Conservation (phyloP, 2,329 filamentous ascomycete genomes). For the Alternaria sp. region DNA sequence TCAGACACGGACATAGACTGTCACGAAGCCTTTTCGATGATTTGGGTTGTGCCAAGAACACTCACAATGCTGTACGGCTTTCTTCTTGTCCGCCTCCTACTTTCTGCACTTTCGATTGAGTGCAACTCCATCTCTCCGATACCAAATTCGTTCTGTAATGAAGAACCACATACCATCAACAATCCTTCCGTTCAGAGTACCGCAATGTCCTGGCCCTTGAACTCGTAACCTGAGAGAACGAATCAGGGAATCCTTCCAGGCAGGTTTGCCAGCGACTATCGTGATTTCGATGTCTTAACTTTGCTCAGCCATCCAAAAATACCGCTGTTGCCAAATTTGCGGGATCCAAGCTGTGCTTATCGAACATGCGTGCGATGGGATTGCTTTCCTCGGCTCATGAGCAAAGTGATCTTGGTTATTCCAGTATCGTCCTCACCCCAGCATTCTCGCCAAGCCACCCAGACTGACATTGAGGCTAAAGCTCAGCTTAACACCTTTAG, state of each 20-base stretch:
- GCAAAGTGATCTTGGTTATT: background rate
- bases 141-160: background rate
- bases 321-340: background rate
- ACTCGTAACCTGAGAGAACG: background rate
- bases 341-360: background rate
- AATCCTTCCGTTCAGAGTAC: background rate
- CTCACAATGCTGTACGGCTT: background rate
- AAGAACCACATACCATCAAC: background rate
- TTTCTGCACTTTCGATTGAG: background rate
- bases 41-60: background rate
- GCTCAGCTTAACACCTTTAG: constrained; percentile 40
- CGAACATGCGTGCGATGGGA: background rate
- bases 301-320: background rate
- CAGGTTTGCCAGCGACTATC: background rate
- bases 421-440: constrained; percentile 22
- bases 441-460: constrained; percentile 34
- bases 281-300: background rate
- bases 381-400: background rate
- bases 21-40: background rate
- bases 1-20: background rate
- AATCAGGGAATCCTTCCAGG: background rate
- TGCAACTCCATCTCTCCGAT: background rate
- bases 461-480: constrained; percentile 41
- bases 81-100: background rate
- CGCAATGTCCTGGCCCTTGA: background rate